phyloP scores from a whole-genome alignment of 257 asterid species.

The Parsonsia alboflavescens region DNA sequence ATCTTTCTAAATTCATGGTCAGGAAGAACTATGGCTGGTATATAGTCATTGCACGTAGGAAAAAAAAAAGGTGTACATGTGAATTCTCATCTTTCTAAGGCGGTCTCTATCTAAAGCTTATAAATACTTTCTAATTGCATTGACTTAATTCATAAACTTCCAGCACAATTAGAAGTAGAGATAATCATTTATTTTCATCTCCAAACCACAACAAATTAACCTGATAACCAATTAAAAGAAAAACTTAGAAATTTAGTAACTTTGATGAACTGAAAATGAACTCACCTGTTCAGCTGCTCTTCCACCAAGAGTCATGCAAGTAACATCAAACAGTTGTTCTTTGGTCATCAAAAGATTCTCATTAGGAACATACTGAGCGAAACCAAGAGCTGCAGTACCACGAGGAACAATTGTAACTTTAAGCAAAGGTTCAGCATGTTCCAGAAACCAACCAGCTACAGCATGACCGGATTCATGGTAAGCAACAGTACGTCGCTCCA shows the following conservation, averaged over 20 bases:
- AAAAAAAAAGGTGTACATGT: background rate
- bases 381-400: slow-evolving; percentile 91
- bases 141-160: background rate
- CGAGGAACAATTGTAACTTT: slow-evolving; percentile 87
- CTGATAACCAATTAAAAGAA: background rate
- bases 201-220: background rate
- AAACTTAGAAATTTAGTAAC: background rate
- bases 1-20: background rate
- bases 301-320: slow-evolving; percentile 94
- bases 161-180: background rate
- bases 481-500: slow-evolving; percentile 71
- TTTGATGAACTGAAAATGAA: background rate
- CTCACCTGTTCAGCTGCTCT: slow-evolving; percentile 93
- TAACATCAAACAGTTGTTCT: slow-evolving; percentile 79
- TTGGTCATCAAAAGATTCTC: slow-evolving; percentile 81
- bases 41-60: background rate
- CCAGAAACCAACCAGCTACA: slow-evolving; percentile 84
- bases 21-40: background rate
- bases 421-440: slow-evolving; percentile 78
- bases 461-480: slow-evolving; percentile 96
- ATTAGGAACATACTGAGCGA: slow-evolving; percentile 80
- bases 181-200: background rate
- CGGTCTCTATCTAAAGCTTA: background rate
- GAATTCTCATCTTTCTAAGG: background rate
- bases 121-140: background rate